Evolutionary conservation across 192 early-diverging fungal species (phyloP).

Genomic region (Gonapodya prolifera): DNA sequence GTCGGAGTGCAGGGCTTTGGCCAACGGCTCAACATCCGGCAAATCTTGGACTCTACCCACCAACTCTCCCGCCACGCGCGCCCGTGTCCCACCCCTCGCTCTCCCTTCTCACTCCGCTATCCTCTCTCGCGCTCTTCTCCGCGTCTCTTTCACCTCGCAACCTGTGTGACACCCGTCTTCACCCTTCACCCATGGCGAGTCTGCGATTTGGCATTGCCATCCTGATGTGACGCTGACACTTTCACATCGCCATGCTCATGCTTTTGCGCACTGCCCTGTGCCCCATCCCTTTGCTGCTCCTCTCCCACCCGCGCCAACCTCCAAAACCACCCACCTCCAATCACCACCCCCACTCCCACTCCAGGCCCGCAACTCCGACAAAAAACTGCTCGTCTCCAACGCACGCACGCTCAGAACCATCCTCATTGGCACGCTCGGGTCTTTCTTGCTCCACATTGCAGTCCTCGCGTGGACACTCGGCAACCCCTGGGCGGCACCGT

Average conservation of each 20-base stretch:
- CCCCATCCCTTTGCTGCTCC: not conserved
- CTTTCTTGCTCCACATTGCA: not conserved
- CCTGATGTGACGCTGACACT: no score
- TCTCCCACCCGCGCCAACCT: not conserved
- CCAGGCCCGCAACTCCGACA: not conserved
- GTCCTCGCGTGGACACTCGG: not conserved
- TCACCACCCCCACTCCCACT: not conserved
- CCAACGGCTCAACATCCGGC: no score
- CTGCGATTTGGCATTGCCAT: no score
- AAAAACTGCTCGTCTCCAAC: not conserved
- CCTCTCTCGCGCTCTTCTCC: no score
- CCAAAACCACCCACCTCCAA: not conserved
- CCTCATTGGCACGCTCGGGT: not conserved
- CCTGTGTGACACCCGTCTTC: no score
- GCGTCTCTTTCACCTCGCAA: no score
- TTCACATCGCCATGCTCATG: not conserved
- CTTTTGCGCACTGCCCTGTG: not conserved
- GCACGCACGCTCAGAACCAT: not conserved
- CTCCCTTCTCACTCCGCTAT: no score
- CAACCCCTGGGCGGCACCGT: not conserved
- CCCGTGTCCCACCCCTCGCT: no score
- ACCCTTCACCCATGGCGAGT: no score
- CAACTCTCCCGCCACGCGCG: no score
- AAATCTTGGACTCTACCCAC: no score
- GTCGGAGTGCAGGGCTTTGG: no score